Percentiles rank a stretch among this genome's conserved stretches.
phyloP scores from a whole-genome alignment of 768 basidiomycete species.

The Cystofilobasidium capitatum region DNA sequence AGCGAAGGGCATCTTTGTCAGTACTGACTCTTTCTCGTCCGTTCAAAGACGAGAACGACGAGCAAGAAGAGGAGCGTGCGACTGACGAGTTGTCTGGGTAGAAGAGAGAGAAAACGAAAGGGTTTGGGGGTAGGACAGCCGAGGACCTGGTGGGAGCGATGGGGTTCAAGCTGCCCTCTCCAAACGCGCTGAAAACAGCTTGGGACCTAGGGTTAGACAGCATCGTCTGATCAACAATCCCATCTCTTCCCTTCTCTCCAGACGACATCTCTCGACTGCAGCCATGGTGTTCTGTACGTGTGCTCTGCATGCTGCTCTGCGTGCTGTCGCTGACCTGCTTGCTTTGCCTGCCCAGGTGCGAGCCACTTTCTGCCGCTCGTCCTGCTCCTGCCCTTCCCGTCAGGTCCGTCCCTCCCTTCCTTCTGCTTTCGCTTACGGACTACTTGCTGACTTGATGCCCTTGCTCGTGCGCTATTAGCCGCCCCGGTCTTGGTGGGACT shows the following conservation, averaged over 20 bases:
- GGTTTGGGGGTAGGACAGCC: slow-evolving; percentile 1
- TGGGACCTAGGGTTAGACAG: too few species aligned
- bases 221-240: too few species aligned
- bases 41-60: background rate
- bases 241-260: too few species aligned
- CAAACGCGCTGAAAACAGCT: too few species aligned
- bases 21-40: background rate
- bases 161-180: background rate
- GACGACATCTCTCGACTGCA: too few species aligned
- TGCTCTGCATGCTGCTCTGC: background rate
- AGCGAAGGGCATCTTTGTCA: background rate
- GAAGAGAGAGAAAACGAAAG: background rate
- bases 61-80: background rate
- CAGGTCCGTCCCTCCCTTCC: background rate
- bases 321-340: background rate
- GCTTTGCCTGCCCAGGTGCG: background rate
- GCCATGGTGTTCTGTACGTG: background rate
- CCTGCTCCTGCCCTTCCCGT: background rate
- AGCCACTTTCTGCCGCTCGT: slow-evolving; percentile 6
- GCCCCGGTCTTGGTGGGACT: background rate
- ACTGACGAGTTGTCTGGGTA: too few species aligned
- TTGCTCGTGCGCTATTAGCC: background rate
- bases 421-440: background rate
- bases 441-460: too few species aligned
- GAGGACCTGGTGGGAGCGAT: slow-evolving; percentile 7